Evolutionary conservation across 352 stramenopile species (phyloP).

Genomic region (Globisporangium megalacanthum): DNA sequence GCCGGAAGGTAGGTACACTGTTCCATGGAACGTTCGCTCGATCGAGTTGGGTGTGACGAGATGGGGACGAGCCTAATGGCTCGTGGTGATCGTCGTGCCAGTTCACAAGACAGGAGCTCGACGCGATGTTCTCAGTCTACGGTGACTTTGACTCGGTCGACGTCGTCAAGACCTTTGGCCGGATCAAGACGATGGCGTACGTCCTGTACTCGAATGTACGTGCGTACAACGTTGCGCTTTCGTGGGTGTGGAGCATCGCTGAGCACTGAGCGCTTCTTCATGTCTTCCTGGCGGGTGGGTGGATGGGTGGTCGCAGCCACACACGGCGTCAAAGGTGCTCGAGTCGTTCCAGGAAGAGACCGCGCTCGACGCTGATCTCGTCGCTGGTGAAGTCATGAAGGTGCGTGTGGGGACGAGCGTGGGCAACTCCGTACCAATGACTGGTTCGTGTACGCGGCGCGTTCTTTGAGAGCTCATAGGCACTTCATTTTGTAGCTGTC

Average conservation of each 20-base stretch:
- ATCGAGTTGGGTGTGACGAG: not conserved
- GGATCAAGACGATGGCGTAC: slow-evolving; percentile 85
- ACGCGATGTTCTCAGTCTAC: slow-evolving; percentile 81
- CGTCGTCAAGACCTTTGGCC: slow-evolving; percentile 68
- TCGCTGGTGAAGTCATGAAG: slow-evolving; percentile 44
- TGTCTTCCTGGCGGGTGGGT: not conserved
- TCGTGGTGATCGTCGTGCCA: slow-evolving; percentile 9
- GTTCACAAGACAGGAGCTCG: slow-evolving; percentile 74
- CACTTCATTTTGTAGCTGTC: slow-evolving; percentile 22
- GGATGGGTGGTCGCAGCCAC: slow-evolving; percentile 17
- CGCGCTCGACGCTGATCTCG: slow-evolving; percentile 15
- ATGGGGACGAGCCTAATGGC: not conserved
- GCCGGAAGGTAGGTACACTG: slow-evolving; percentile 61
- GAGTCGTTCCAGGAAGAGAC: slow-evolving; percentile 43
- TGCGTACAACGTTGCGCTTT: not conserved
- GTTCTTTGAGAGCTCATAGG: not conserved
- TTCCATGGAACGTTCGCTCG: too few relatives aligned
- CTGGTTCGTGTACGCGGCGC: too few relatives aligned
- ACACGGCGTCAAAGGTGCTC: slow-evolving; percentile 43
- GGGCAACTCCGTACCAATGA: not conserved
- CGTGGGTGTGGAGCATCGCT: too few relatives aligned
- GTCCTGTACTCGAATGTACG: slow-evolving; percentile 60
- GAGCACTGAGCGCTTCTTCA: not conserved
- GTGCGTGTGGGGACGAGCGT: slow-evolving; percentile 14
- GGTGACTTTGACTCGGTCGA: slow-evolving; percentile 66